Percentiles rank a stretch among this genome's conserved stretches.
Conservation (phyloP, 2,329 filamentous ascomycete genomes). For the Fusarium liriodendri region DNA sequence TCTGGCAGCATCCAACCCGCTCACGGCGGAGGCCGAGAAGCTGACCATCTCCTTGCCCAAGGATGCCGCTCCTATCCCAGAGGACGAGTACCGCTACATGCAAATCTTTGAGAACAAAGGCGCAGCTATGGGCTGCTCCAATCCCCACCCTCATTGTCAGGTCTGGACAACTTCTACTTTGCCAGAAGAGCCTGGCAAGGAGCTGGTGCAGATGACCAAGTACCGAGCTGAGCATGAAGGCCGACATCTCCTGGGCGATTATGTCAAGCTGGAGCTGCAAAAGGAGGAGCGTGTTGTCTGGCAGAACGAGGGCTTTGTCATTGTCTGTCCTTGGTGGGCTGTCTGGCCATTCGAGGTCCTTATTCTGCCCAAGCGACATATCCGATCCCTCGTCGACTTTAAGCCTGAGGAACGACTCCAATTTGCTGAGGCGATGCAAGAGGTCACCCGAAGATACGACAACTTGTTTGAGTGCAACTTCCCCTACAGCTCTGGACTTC, state of each 20-base stretch:
- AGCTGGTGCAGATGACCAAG: slow-evolving; percentile 81
- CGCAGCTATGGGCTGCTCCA: slow-evolving; percentile 97
- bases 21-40: slow-evolving; percentile 57
- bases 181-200: slow-evolving; percentile 87
- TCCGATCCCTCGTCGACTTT: slow-evolving; percentile 86
- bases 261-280: slow-evolving; percentile 82
- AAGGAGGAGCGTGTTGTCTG: slow-evolving; percentile 90
- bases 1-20: slow-evolving; percentile 76
- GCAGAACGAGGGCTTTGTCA: slow-evolving; percentile 85
- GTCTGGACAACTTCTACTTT: slow-evolving; percentile 93
- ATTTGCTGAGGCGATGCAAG: slow-evolving; percentile 86
- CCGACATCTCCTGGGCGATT: slow-evolving; percentile 84
- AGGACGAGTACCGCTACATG: slow-evolving; percentile 92
- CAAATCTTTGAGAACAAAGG: slow-evolving; percentile 99
- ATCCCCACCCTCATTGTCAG: slow-evolving; percentile 97
- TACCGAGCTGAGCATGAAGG: slow-evolving; percentile 81
- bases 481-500: slow-evolving; percentile 95
- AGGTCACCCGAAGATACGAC: slow-evolving; percentile 92
- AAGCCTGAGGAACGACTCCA: slow-evolving; percentile 74
- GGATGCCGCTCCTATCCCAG: slow-evolving; percentile 60
- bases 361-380: slow-evolving; percentile 85
- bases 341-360: slow-evolving; percentile 97
- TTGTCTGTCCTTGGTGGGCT: slow-evolving; percentile 97
- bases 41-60: slow-evolving; percentile 54
- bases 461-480: slow-evolving; percentile 98